These are phyloP conservation scores for Saccharomyces paradoxus DNA, from an alignment of 805 yeast genomes.

Conservation along the genomic window DNA sequence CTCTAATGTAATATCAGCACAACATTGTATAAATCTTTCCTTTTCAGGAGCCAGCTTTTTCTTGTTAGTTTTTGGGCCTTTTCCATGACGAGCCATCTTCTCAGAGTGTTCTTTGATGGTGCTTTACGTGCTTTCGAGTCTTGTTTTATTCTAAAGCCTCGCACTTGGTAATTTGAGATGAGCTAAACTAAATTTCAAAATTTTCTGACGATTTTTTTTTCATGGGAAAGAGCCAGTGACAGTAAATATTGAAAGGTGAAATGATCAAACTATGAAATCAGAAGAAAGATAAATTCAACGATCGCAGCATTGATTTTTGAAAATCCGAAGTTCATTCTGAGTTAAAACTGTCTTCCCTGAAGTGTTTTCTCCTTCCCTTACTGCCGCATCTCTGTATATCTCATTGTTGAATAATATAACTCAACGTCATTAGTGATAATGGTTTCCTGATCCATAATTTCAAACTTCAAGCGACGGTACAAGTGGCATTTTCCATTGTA, in stretches of 20 bases:
- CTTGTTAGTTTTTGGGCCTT: conserved; percentile 37
- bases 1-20: conserved; percentile 85
- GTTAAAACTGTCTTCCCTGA: background rate
- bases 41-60: conserved; percentile 80
- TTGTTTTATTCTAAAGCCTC: background rate
- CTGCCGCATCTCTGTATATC: background rate
- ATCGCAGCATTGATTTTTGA: background rate
- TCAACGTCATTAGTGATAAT: background rate
- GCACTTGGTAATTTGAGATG: background rate
- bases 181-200: background rate
- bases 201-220: background rate
- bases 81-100: conserved; percentile 31
- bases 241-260: background rate
- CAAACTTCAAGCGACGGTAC: background rate
- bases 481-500: background rate
- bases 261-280: background rate
- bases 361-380: background rate
- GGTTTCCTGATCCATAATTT: background rate
- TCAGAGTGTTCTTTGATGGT: background rate
- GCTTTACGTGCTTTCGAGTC: background rate
- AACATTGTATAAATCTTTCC: conserved; percentile 86
- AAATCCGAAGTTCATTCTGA: background rate
- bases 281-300: background rate
- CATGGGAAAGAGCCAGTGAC: background rate
- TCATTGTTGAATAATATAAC: background rate